phyloP scores from a whole-genome alignment of 2,329 filamentous ascomycete genomes.

The Arthroderma uncinatum region DNA sequence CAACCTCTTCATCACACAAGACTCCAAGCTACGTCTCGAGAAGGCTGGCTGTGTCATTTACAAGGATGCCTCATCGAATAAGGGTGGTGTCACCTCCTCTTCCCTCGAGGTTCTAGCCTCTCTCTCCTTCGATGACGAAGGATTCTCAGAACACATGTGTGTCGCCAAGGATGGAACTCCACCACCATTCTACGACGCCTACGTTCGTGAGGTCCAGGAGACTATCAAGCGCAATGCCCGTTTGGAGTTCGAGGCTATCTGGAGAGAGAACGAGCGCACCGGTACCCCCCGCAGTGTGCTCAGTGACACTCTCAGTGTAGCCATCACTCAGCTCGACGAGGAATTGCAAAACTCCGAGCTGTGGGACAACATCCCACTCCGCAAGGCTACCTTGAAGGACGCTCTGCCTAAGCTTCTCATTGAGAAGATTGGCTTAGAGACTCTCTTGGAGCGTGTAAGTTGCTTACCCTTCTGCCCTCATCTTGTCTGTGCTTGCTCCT shows the following conservation, averaged over 20 bases:
- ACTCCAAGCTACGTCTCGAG: slow-evolving; percentile 90
- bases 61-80: slow-evolving; percentile 98
- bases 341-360: slow-evolving; percentile 87
- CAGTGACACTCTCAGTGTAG: slow-evolving; percentile 78
- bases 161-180: slow-evolving; percentile 62
- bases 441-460: slow-evolving; percentile 66
- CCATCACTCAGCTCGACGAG: slow-evolving; percentile 94
- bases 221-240: slow-evolving; percentile 84
- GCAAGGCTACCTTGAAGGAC: slow-evolving; percentile 66
- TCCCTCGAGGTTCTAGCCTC: slow-evolving; percentile 93
- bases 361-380: slow-evolving; percentile 72
- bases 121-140: slow-evolving; percentile 80
- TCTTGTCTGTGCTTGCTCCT: too few species aligned
- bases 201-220: slow-evolving; percentile 82
- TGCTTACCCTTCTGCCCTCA: not conserved
- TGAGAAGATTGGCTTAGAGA: slow-evolving; percentile 82
- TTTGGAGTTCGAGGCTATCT: slow-evolving; percentile 96
- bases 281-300: slow-evolving; percentile 71
- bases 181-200: slow-evolving; percentile 83
- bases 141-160: slow-evolving; percentile 92
- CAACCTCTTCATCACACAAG: slow-evolving; percentile 97
- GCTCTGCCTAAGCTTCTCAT: slow-evolving; percentile 75
- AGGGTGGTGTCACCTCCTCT: slow-evolving; percentile 94
- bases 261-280: slow-evolving; percentile 81
- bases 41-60: slow-evolving; percentile 89